Evolutionary conservation across 208 protist genomes (phyloP).

Genomic region (Endotrypanum monterogeii): DNA sequence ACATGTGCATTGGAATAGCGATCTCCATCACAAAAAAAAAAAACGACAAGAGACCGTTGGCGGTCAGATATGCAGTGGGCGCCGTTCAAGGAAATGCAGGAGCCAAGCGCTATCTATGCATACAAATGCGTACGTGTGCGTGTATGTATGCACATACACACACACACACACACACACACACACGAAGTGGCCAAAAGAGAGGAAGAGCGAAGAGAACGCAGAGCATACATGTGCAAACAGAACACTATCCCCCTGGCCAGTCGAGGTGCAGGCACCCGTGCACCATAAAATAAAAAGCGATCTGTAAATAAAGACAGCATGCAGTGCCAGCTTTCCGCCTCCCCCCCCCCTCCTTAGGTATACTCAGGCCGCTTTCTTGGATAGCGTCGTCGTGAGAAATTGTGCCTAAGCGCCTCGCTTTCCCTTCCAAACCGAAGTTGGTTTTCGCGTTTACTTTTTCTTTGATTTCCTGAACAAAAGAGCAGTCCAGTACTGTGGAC

Average conservation of each 20-base stretch:
- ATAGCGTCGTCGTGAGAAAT: too few relatives aligned
- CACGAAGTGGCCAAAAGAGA: background rate
- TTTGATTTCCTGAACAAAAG: too few relatives aligned
- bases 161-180: background rate
- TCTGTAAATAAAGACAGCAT: background rate
- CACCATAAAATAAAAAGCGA: background rate
- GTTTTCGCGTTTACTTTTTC: too few relatives aligned
- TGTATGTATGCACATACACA: too few relatives aligned
- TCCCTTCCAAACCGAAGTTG: too few relatives aligned
- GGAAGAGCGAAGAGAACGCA: background rate
- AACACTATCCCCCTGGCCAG: background rate
- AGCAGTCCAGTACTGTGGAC: too few relatives aligned
- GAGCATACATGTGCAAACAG: background rate
- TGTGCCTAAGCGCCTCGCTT: too few relatives aligned
- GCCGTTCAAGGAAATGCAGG: background rate
- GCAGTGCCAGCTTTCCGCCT: background rate
- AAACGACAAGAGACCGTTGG: background rate
- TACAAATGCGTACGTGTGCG: too few relatives aligned
- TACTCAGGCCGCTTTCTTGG: too few relatives aligned
- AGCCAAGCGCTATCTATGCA: background rate
- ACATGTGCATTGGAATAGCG: background rate
- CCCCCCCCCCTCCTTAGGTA: too few relatives aligned
- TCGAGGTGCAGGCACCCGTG: background rate
- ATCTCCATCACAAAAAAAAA: background rate
- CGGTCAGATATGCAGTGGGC: background rate